These are phyloP conservation scores for Fusarium zealandicum DNA, from an alignment of 2,329 filamentous ascomycete species.

Conservation along the genomic window DNA sequence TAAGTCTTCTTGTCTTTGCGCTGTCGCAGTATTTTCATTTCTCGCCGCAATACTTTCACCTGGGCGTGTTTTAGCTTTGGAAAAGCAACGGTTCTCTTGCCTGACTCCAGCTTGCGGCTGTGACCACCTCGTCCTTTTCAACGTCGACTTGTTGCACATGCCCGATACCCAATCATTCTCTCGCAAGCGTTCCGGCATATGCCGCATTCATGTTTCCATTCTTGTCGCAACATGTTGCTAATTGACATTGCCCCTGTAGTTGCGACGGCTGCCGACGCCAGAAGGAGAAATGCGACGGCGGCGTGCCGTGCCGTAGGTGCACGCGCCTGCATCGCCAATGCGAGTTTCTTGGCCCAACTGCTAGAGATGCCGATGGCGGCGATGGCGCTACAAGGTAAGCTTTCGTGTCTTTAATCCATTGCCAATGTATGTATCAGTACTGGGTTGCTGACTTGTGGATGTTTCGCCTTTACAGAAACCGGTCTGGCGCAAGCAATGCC, in stretches of 20 bases:
- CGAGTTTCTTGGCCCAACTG: constrained; percentile 52
- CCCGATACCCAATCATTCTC: not conserved
- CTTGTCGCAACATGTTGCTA: constrained; percentile 7
- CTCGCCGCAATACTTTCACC: constrained; percentile 2
- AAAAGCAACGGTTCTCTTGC: not conserved
- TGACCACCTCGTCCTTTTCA: constrained; percentile 5
- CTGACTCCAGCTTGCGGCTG: constrained; percentile 7
- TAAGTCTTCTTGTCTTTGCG: constrained; percentile 20
- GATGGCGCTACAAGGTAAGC: constrained; percentile 36
- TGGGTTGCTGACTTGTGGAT: constrained; percentile 20
- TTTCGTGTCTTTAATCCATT: not conserved
- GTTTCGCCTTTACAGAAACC: constrained; percentile 25
- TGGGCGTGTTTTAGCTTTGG: constrained; percentile 3
- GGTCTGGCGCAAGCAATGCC: constrained; percentile 32
- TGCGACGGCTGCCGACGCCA: constrained; percentile 62
- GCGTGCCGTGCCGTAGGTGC: constrained; percentile 61
- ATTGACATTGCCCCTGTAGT: constrained; percentile 42
- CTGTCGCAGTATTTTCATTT: not conserved
- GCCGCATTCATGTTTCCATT: not conserved
- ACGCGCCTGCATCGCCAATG: constrained; percentile 59
- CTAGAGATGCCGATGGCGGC: constrained; percentile 41
- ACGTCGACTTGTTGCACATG: not conserved
- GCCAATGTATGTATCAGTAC: not conserved
- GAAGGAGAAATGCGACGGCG: constrained; percentile 65
- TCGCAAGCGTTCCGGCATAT: not conserved